Base-by-base conservation (phyloP, 2,329 filamentous ascomycete species). In the Talaromyces sp. region DNA sequence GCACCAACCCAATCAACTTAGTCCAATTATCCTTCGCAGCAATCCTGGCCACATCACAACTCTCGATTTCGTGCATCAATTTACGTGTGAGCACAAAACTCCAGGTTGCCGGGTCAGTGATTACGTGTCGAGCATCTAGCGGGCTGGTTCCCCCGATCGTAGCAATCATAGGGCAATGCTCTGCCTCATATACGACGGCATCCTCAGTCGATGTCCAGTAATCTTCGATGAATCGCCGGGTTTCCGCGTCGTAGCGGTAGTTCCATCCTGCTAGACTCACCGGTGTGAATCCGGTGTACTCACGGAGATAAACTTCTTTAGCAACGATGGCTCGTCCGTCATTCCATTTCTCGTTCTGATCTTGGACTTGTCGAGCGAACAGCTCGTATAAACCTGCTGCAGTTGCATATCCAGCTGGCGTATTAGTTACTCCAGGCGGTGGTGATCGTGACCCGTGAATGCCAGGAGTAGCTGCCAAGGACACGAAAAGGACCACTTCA, bases 401-500 rank as follows among this genome's bases (percentile, higher is more conserved):
- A 6, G 12, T 23, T 3, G 42, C 56, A 31, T 65, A 63, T 2
- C 63, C 61, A 40, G 60, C 39, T 44, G 31, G n/a, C 8, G 60
- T 54, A 25, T 16, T 58, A 5, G 12, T 12, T 5, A 58, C 44
- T 23, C 35, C 23, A 1, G 33, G n/a, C 3, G 33, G 33, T 16
- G 59, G 44, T 7, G 64, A 31, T 12, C 55, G 39, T 42, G 63
- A n/a, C 2, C 62, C 64, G 28, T 63, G 58, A n/a, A 63, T 54
- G 18, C 61, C 64, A 5, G 66, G 64, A 5, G 66, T 64, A n/a
- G 64, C 66, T 9, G 66, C 66, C 28, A 67, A 58, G 37, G 62
- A 39, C 28, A 63, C 61, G 50, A 65, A 67, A 6, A 67, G 28
- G 23, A 44, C 31, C 12, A 66, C 60, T 16, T 60, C 23, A 4